These are phyloP conservation scores for Wallacemonas rigidus DNA, from an alignment of 208 protist species.

Conservation along the genomic window DNA sequence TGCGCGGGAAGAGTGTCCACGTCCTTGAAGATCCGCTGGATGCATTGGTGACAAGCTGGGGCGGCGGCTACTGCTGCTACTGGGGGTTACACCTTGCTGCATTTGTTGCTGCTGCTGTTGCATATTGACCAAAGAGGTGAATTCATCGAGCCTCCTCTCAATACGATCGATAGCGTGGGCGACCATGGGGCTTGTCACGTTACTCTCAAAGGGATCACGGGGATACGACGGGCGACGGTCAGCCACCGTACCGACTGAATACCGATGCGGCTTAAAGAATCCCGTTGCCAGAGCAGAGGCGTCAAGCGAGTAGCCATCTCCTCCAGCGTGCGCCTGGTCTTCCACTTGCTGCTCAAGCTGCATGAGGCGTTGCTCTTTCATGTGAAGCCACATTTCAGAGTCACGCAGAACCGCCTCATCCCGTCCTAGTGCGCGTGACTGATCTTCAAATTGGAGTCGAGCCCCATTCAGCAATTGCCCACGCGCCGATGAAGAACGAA, in stretches of 20 bases:
- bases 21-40: background rate
- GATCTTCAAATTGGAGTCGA: constrained; percentile 62
- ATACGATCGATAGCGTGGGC: constrained; percentile 65
- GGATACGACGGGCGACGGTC: background rate
- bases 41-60: constrained; percentile 9
- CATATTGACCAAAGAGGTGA: constrained; percentile 66
- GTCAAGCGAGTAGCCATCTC: constrained; percentile 43
- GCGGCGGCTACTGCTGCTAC: background rate
- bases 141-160: constrained; percentile 64
- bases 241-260: background rate
- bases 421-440: constrained; percentile 56
- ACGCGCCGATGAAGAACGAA: constrained; percentile 69
- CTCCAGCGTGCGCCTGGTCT: constrained; percentile 45
- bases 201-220: constrained; percentile 26
- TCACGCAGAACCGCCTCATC: constrained; percentile 74
- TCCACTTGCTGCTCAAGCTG: constrained; percentile 68
- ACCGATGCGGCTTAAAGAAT: constrained; percentile 54
- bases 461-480: constrained; percentile 70
- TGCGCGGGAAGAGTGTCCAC: constrained; percentile 1
- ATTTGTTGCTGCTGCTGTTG: constrained; percentile 44
- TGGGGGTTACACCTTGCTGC: constrained; percentile 16
- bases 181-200: constrained; percentile 40
- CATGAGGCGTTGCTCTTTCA: constrained; percentile 71
- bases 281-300: constrained; percentile 47
- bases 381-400: constrained; percentile 71